Evolutionary conservation across 2,329 filamentous ascomycete genomes (phyloP).

Genomic region (Ceratocystis eucalypticola): DNA sequence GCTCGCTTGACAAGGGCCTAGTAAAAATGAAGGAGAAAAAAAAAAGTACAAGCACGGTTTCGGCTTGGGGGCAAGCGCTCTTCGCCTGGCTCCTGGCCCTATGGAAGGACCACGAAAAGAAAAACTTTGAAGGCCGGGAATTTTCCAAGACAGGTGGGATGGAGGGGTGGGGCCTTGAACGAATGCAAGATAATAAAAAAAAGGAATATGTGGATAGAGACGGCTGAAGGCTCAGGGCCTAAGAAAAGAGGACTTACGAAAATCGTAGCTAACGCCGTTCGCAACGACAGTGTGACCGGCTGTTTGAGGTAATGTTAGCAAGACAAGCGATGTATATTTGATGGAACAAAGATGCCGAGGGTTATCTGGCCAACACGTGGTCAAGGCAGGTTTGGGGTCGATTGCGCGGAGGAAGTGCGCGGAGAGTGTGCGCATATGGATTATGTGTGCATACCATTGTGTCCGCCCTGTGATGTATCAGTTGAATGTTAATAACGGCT

Average conservation of each 20-base stretch:
- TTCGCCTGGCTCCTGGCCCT: no score
- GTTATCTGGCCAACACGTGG: neutral
- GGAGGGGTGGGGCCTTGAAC: neutral
- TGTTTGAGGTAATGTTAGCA: slow-evolving; percentile 19
- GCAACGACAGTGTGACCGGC: slow-evolving; percentile 19
- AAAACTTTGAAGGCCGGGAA: neutral
- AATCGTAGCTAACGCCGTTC: slow-evolving; percentile 21
- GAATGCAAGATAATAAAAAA: neutral
- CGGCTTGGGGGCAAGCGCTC: neutral
- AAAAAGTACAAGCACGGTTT: neutral
- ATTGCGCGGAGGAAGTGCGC: neutral
- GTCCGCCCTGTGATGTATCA: slow-evolving; percentile 14
- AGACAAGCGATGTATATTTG: neutral
- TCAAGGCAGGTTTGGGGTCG: neutral
- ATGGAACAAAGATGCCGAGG: neutral
- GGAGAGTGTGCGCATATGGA: no score
- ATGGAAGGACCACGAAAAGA: neutral
- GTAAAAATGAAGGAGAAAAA: neutral
- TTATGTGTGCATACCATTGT: slow-evolving; percentile 15
- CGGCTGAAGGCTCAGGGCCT: slow-evolving; percentile 38
- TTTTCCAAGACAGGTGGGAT: neutral
- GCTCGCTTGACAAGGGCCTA: neutral
- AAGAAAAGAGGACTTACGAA: slow-evolving; percentile 30
- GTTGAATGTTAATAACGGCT: neutral
- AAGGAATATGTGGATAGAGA: neutral